Percentiles rank a stretch among this genome's conserved stretches.
phyloP scores from a whole-genome alignment of 805 yeast species.

The Saturnispora halmiae region DNA sequence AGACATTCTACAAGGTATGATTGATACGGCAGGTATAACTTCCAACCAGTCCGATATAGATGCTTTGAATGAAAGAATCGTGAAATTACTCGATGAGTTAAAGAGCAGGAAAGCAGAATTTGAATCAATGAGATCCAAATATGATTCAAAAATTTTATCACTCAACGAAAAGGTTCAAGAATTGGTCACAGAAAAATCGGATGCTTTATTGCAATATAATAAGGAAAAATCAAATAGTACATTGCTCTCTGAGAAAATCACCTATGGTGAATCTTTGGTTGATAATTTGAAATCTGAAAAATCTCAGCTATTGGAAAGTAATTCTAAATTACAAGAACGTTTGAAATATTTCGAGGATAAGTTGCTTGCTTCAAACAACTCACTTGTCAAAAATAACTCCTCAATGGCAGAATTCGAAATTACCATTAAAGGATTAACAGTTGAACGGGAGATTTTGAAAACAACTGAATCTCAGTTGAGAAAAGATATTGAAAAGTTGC shows the following conservation, averaged over 20 bases:
- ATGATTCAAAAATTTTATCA: constrained; percentile 35
- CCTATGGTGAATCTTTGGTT: constrained; percentile 33
- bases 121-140: constrained; percentile 35
- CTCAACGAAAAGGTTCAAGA: constrained; percentile 39
- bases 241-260: constrained; percentile 44
- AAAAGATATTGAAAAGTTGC: constrained; percentile 42
- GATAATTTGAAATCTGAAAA: constrained; percentile 37
- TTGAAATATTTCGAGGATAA: constrained; percentile 39
- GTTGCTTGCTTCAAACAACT: constrained; percentile 42
- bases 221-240: constrained; percentile 45
- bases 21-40: constrained; percentile 26
- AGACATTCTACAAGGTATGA: constrained; percentile 43
- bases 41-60: constrained; percentile 14
- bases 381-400: constrained; percentile 45
- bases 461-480: constrained; percentile 41
- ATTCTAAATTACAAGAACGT: constrained; percentile 33
- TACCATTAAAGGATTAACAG: constrained; percentile 38
- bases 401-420: constrained; percentile 35
- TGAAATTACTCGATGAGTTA: constrained; percentile 23
- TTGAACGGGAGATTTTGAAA: constrained; percentile 47
- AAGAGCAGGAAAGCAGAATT: constrained; percentile 29
- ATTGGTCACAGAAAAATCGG: constrained; percentile 21
- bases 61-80: constrained; percentile 21
- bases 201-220: constrained; percentile 40
- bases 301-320: constrained; percentile 34